Conservation (phyloP, 345 rosid species). For the Salix purpurea region DNA sequence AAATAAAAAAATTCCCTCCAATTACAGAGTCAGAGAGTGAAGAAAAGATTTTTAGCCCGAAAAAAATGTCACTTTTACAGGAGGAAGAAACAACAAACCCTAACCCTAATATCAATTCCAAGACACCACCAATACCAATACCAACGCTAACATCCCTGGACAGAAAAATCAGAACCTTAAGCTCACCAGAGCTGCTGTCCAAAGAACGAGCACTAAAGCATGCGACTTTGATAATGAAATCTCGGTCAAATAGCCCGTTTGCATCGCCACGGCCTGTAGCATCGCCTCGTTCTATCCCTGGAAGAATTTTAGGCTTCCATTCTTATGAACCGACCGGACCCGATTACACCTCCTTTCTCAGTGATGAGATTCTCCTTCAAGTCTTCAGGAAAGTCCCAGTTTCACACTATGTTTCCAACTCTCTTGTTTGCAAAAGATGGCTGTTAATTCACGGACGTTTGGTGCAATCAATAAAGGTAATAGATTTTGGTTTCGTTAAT, state of each 20-base stretch:
- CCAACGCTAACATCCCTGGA: neutral
- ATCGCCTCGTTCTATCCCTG: conserved; percentile 20
- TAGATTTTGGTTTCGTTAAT: conserved; percentile 66
- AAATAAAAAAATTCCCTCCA: neutral
- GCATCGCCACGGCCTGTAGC: conserved; percentile 17
- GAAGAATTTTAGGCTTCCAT: neutral
- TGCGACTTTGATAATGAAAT: conserved; percentile 26
- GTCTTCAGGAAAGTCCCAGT: conserved; percentile 53
- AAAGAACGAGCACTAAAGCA: conserved; percentile 20
- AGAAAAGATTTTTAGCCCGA: neutral
- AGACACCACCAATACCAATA: neutral
- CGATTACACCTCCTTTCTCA: conserved; percentile 37
- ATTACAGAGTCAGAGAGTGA: neutral
- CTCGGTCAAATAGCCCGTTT: conserved; percentile 15
- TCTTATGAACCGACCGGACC: conserved; percentile 13
- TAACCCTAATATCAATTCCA: neutral
- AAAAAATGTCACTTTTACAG: conserved; percentile 23
- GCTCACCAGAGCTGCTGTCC: conserved; percentile 20
- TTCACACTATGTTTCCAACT: conserved; percentile 49
- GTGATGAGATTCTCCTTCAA: conserved; percentile 67
- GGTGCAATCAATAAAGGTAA: conserved; percentile 50
- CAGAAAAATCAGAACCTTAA: conserved; percentile 4
- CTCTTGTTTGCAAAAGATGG: conserved; percentile 92
- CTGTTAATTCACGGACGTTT: conserved; percentile 69
- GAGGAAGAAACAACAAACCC: conserved; percentile 8